Base-by-base conservation (phyloP, 441 rosid species). In the Pelargonium citronellum region DNA sequence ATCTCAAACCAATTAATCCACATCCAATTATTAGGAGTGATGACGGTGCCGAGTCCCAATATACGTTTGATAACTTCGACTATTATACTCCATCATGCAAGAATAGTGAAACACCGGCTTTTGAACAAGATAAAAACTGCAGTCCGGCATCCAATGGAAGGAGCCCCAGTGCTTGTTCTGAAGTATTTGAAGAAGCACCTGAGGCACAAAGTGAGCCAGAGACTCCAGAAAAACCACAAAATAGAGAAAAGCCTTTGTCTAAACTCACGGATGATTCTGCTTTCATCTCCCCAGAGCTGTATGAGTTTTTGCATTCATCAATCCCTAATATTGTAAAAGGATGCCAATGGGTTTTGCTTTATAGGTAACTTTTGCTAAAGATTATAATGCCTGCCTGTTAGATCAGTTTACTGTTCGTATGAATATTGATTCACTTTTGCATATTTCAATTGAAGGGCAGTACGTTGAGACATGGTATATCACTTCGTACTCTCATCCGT, bases 381-480 rank as follows among this genome's bases (percentile, higher is more conserved):
- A 68, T 37, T 47, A 66, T 41, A 20, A 77, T 66, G 69, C 61
- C 55, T 80, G 43, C 51, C 9, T 57, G 67, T 24, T 47, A 44
- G 19, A 65, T 49, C 71, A 22, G n/a, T 66, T 4, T 69, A 67
- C 10, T 72, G 27, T 39, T 66, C 60, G 74, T 66, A 71, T 78
- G 30, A 24, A 74, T 78, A 74, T 79, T 83, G 69, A 78, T 81
- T 81, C 61, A 69, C 51, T 76, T 65, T 75, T 75, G 24, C 69
- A 75, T 79, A 68, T 76, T 80, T 86, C 74, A 68, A 89, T 82
- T 91, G 90, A 91, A 94, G 96, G 96, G 95, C 97, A 91, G 99
- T 83, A 90, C 99, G 77, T 77, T 82, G 83, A 91, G 88, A 83
- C 96, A 94, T 85, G 99, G 97, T 41, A 94, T 91, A 76, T 94